Evolutionary conservation across 2,329 filamentous ascomycete species (phyloP), one percentile per base, ranked within the genome.

Genomic region (Colletotrichum filicis): DNA sequence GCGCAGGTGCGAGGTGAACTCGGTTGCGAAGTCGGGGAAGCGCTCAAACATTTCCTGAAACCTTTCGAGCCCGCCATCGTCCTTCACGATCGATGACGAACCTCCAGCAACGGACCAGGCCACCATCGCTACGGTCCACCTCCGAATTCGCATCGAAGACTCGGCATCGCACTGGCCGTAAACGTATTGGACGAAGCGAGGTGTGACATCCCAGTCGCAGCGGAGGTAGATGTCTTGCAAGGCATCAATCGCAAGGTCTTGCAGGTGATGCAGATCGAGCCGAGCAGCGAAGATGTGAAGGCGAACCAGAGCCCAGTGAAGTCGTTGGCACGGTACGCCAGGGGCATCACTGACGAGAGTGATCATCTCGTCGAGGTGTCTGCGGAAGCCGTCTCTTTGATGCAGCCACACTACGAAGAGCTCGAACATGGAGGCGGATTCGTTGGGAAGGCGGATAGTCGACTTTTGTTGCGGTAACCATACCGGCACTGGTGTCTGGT

Each of bases 81-180:
- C 68, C n/a, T 73, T 68, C 78, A 74, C 9, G 76, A 77, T 76
- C n/a, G 77, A 74, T 30, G 71, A 73, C 14, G 75, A 66, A 16
- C 83, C 79, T 12, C 79, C 79, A 28, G 83, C 82, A 37, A 90
- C 83, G 3, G 85, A 85, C 84, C 88, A 91, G n/a, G 88, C 88
- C 16, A 89, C 84, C 88, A 91, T 90, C 71, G 89, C 88, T 6
- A 90, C 88, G 66, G 88, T 86, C 89, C 89, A 91, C 75, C 88
- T 87, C 60, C 89, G 87, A 52, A 91, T 82, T 11, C 89, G 85
- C 53, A 87, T 84, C 65, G 88, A 84, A 46, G 85, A 82, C 32
- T 84, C 78, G 14, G 85, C 79, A 62, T 89, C 86, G 78, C 87
- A 88, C 74, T 87, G 84, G n/a, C 81, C 84, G 79, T 90, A 91